Evolutionary conservation across 1,139 yeast genomes (phyloP).

Genomic region (Keqinozyma sinolaborantium): DNA sequence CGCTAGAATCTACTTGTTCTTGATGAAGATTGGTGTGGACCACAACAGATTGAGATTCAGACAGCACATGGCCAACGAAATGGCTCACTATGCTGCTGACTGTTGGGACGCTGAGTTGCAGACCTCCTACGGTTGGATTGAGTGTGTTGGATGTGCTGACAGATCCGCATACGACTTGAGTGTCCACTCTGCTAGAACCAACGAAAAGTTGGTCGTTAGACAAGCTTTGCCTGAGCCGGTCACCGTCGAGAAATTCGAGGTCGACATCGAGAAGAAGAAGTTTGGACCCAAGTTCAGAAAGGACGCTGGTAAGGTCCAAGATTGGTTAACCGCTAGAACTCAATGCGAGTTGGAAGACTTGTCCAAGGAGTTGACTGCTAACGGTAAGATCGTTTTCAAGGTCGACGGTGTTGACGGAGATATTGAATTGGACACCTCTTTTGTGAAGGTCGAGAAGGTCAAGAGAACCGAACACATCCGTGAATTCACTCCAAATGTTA

Average conservation of each 20-base stretch:
- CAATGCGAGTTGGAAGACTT: slow-evolving; percentile 84
- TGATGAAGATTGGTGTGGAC: slow-evolving; percentile 88
- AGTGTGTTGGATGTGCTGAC: slow-evolving; percentile 99
- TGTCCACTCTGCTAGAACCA: slow-evolving; percentile 93
- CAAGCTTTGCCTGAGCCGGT: slow-evolving; percentile 82
- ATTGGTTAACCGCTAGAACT: slow-evolving; percentile 70
- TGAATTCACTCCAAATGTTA: slow-evolving; percentile 95
- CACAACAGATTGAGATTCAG: slow-evolving; percentile 84
- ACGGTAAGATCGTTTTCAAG: slow-evolving; percentile 62
- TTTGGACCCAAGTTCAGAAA: slow-evolving; percentile 97
- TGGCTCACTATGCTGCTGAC: slow-evolving; percentile 99
- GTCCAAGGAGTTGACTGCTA: slow-evolving; percentile 59
- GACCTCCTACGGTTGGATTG: slow-evolving; percentile 98
- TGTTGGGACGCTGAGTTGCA: slow-evolving; percentile 99
- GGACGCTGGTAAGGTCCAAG: slow-evolving; percentile 90
- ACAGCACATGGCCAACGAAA: slow-evolving; percentile 97
- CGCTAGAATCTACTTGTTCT: slow-evolving; percentile 85
- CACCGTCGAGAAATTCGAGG: slow-evolving; percentile 78
- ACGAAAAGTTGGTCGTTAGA: slow-evolving; percentile 92
- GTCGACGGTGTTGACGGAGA: slow-evolving; percentile 58
- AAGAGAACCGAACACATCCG: slow-evolving; percentile 86
- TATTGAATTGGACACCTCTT: slow-evolving; percentile 68
- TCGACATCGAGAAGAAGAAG: slow-evolving; percentile 86
- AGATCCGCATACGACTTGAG: slow-evolving; percentile 97
- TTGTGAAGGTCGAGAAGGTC: slow-evolving; percentile 73